Evolutionary conservation across 441 rosid genomes (phyloP).

Genomic region (Cnidoscolus chayamansa): DNA sequence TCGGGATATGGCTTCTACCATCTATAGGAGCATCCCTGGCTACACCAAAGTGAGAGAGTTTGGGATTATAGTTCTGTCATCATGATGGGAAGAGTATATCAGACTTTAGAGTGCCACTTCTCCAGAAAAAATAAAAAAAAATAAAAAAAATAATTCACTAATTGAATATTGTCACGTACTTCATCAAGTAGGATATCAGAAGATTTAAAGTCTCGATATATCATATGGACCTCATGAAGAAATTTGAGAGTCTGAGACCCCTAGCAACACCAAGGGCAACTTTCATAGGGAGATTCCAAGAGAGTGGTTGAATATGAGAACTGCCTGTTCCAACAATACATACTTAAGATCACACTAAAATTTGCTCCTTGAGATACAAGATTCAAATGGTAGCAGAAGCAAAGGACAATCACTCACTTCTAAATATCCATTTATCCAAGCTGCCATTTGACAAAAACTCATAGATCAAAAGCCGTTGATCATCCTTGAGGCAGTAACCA

Average conservation of each 20-base stretch:
- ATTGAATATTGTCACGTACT: conserved; percentile 34
- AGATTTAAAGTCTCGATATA: conserved; percentile 74
- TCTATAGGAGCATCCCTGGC: conserved; percentile 83
- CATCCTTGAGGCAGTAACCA: conserved; percentile 78
- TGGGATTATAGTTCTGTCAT: conserved; percentile 64
- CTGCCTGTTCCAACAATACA: conserved; percentile 36
- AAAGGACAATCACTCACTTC: conserved; percentile 40
- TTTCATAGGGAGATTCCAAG: conserved; percentile 73
- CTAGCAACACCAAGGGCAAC: conserved; percentile 82
- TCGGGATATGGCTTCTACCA: conserved; percentile 40
- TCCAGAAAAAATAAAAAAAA: too few species aligned
- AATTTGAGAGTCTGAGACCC: conserved; percentile 80
- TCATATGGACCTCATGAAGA: conserved; percentile 78
- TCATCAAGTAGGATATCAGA: conserved; percentile 76
- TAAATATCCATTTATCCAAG: conserved; percentile 70
- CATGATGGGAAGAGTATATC: neutral
- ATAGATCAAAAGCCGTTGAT: conserved; percentile 68
- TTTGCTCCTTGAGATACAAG: neutral
- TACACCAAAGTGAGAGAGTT: conserved; percentile 86
- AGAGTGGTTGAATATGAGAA: conserved; percentile 56
- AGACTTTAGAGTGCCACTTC: too few species aligned
- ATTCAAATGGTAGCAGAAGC: neutral
- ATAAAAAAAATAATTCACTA: neutral
- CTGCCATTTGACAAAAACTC: conserved; percentile 86
- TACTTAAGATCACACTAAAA: neutral